Conservation (phyloP, 805 yeast genomes). For the Cyberlindnera mrakii region DNA sequence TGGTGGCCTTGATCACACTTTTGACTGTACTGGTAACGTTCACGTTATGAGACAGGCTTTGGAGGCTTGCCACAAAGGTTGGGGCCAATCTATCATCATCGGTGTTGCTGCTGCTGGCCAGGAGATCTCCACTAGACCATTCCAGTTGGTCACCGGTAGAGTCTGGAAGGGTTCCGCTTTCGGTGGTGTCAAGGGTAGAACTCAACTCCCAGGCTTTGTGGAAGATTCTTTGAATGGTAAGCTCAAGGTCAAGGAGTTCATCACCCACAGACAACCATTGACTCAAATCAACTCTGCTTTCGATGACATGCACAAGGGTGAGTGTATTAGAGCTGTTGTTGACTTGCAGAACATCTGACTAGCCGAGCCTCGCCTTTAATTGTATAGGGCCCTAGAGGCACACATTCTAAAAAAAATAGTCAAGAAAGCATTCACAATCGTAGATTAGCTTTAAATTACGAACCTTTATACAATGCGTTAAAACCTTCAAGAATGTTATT, state of each 20-base stretch:
- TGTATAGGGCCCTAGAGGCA: background rate
- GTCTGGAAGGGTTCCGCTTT: conserved; percentile 99
- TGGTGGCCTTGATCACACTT: conserved; percentile 94
- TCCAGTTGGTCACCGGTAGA: conserved; percentile 98
- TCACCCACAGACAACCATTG: conserved; percentile 82
- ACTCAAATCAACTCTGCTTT: conserved; percentile 81
- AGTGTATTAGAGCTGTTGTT: conserved; percentile 88
- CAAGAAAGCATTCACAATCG: too few relatives aligned
- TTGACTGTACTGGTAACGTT: conserved; percentile 97
- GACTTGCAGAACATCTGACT: conserved; percentile 29
- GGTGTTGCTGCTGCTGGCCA: conserved; percentile 99
- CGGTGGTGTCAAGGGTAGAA: conserved; percentile 97
- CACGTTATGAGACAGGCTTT: conserved; percentile 93
- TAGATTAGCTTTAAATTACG: too few relatives aligned
- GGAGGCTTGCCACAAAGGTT: conserved; percentile 97
- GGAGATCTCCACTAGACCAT: conserved; percentile 95
- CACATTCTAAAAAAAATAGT: too few relatives aligned
- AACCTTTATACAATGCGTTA: too few relatives aligned
- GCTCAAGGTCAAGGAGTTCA: conserved; percentile 88
- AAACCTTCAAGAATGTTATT: too few relatives aligned
- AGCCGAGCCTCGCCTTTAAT: conserved; percentile 2
- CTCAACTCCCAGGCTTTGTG: conserved; percentile 88
- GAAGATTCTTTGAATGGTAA: conserved; percentile 77
- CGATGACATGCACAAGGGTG: conserved; percentile 91
- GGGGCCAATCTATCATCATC: conserved; percentile 94